phyloP scores from a whole-genome alignment of 345 rosid species.

The Moricandia moricandioides region DNA sequence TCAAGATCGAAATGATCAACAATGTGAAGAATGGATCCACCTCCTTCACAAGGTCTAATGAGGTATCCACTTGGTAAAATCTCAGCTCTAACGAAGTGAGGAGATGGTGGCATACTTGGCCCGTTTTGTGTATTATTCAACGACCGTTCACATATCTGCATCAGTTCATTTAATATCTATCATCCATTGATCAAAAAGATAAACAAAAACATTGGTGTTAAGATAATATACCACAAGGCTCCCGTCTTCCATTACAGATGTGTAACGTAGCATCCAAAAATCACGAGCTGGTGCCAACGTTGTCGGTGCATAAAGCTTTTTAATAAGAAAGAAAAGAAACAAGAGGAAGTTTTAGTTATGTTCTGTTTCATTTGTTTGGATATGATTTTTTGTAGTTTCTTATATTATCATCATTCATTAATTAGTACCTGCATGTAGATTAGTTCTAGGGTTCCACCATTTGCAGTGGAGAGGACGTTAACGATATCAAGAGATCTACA shows the following conservation, averaged over 20 bases:
- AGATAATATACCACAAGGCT: constrained; percentile 75
- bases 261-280: constrained; percentile 96
- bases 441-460: constrained; percentile 95
- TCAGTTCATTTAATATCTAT: background rate
- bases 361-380: background rate
- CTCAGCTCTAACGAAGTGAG: constrained; percentile 90
- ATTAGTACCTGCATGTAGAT: constrained; percentile 86
- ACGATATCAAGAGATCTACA: constrained; percentile 89
- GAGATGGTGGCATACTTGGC: constrained; percentile 92
- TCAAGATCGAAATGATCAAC: constrained; percentile 95
- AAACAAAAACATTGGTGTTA: background rate
- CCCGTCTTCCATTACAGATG: constrained; percentile 93
- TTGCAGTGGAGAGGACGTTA: constrained; percentile 82
- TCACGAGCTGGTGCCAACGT: constrained; percentile 98
- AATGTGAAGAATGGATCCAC: constrained; percentile 91
- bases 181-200: background rate
- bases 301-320: constrained; percentile 83
- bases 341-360: background rate
- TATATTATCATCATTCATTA: constrained; percentile 7
- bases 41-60: constrained; percentile 97
- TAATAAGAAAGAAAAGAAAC: background rate
- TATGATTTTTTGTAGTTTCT: background rate
- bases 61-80: constrained; percentile 90
- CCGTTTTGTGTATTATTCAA: constrained; percentile 93
- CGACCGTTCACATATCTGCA: constrained; percentile 84